Evolutionary conservation across 129 eudicot genomes (phyloP).

Genomic region (Deinandra increscens): DNA sequence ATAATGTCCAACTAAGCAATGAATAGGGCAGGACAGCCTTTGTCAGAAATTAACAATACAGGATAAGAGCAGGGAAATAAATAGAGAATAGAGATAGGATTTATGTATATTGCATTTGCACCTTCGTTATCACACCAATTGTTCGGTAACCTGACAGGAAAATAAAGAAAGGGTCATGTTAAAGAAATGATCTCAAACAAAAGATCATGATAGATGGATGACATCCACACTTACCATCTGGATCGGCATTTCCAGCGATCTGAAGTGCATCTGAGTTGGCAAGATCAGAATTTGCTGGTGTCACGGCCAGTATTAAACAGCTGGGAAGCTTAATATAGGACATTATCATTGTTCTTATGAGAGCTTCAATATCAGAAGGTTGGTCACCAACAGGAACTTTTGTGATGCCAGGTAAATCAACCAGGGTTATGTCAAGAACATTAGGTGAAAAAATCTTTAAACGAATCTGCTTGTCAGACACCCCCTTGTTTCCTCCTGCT

Average conservation of each 20-base stretch:
- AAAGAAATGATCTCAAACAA: constrained; percentile 16
- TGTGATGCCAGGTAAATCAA: constrained; percentile 91
- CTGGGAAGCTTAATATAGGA: constrained; percentile 76
- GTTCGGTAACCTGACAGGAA: constrained; percentile 77
- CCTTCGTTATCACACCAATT: constrained; percentile 97
- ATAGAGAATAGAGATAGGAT: not conserved
- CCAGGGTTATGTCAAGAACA: constrained; percentile 96
- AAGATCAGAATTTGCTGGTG: constrained; percentile 92
- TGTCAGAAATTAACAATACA: constrained; percentile 4
- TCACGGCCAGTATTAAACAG: constrained; percentile 89
- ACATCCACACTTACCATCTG: constrained; percentile 59
- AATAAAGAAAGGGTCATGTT: constrained; percentile 6
- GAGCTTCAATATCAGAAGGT: constrained; percentile 93
- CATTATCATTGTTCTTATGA: constrained; percentile 91
- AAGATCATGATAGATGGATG: not conserved
- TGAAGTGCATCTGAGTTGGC: constrained; percentile 99
- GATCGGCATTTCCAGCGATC: constrained; percentile 94
- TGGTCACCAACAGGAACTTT: constrained; percentile 99
- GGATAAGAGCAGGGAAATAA: constrained; percentile 1
- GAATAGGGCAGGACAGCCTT: constrained; percentile 24
- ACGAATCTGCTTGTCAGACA: constrained; percentile 91
- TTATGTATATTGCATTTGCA: constrained; percentile 17
- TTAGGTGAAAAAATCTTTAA: constrained; percentile 89
- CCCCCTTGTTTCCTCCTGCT: constrained; percentile 97
- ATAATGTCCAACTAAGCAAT: constrained; percentile 86